A percentile compares a stretch with the other conserved stretches of the same genome.
These are phyloP conservation scores for Globisporangium irregulare DNA, from an alignment of 352 stramenopile species.

Conservation along the genomic window DNA sequence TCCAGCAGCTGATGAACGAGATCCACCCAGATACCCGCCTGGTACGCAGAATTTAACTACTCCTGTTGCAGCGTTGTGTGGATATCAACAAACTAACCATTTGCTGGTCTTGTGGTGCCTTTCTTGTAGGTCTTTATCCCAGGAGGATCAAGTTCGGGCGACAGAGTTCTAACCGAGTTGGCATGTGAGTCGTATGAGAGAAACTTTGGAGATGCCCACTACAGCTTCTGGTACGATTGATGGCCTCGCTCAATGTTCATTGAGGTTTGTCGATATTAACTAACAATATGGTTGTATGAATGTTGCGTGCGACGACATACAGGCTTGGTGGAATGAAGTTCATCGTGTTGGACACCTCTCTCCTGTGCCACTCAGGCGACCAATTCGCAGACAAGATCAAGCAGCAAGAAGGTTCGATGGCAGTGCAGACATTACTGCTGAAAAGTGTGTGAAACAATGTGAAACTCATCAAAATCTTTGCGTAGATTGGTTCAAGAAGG, in stretches of 20 bases:
- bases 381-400: constrained; percentile 30
- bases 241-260: too few species aligned
- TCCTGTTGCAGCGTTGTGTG: too few species aligned
- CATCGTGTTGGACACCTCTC: constrained; percentile 65
- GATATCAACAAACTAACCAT: too few species aligned
- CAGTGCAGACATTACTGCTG: too few species aligned
- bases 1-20: constrained; percentile 62
- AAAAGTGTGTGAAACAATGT: too few species aligned
- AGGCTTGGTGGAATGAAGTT: constrained; percentile 81
- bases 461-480: not conserved
- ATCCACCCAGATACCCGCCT: constrained; percentile 54
- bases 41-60: constrained; percentile 11
- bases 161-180: constrained; percentile 1
- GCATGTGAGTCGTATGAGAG: constrained; percentile 33
- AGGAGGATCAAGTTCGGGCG: constrained; percentile 29
- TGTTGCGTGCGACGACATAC: not conserved
- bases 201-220: constrained; percentile 63
- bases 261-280: not conserved
- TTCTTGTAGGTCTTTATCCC: constrained; percentile 47
- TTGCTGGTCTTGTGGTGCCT: not conserved
- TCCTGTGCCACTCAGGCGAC: constrained; percentile 25
- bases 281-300: not conserved
- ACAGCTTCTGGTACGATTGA: constrained; percentile 65
- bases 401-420: constrained; percentile 40
- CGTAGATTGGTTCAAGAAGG: constrained; percentile 70